Percentiles rank a stretch among this genome's conserved stretches.
phyloP scores from a whole-genome alignment of 371 early-diverging fungal genomes.

The Circinella minor region DNA sequence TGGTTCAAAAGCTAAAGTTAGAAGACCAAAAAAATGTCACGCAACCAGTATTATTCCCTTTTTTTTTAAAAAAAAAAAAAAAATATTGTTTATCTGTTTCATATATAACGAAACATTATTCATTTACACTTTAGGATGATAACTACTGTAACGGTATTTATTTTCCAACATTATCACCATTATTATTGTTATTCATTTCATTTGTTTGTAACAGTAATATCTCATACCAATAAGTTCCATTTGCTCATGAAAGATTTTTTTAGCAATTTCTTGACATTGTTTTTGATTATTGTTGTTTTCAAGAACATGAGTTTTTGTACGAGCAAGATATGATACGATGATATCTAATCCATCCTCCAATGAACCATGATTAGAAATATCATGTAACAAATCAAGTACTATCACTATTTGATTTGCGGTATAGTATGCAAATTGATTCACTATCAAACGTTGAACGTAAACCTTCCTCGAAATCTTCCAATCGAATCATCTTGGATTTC shows the following conservation, averaged over 20 bases:
- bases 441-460: slow-evolving; percentile 2
- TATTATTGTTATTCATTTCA: background rate
- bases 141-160: too few species aligned
- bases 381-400: background rate
- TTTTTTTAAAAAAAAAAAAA: too few species aligned
- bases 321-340: background rate
- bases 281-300: background rate
- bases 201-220: background rate
- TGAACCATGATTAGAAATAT: background rate
- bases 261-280: background rate
- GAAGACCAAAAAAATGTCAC: too few species aligned
- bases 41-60: too few species aligned
- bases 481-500: slow-evolving; percentile 48
- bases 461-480: slow-evolving; percentile 44
- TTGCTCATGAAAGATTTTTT: background rate
- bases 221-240: background rate
- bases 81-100: too few species aligned
- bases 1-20: too few species aligned
- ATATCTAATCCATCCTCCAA: background rate
- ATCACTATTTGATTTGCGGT: background rate
- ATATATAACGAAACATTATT: too few species aligned
- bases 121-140: too few species aligned
- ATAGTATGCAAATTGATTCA: background rate
- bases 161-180: too few species aligned
- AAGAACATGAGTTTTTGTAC: background rate